These are phyloP conservation scores for Helminthosporium solani DNA, from an alignment of 2,329 filamentous ascomycete genomes.

Conservation along the genomic window DNA sequence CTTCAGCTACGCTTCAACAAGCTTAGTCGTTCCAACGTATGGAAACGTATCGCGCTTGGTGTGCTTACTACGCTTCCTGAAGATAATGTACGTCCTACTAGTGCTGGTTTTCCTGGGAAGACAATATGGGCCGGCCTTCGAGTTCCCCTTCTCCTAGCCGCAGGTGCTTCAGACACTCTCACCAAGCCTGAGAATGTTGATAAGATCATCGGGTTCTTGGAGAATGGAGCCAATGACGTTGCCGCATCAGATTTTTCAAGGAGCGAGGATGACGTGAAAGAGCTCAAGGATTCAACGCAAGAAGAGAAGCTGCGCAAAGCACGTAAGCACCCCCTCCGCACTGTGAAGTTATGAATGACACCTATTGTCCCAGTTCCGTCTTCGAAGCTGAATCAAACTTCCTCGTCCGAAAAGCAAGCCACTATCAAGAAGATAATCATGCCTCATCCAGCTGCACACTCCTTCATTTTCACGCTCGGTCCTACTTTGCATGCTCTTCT, in stretches of 20 bases:
- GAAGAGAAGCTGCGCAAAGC: not conserved
- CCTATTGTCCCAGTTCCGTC: constrained; percentile 17
- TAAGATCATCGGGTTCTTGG: constrained; percentile 58
- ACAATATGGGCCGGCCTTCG: constrained; percentile 71
- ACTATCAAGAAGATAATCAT: constrained; percentile 70
- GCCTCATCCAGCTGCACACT: constrained; percentile 77
- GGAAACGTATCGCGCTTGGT: constrained; percentile 77
- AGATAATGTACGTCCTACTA: constrained; percentile 55
- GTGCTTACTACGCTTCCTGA: constrained; percentile 55
- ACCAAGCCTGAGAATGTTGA: constrained; percentile 71
- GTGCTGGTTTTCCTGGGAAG: constrained; percentile 67
- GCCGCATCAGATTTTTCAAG: constrained; percentile 32
- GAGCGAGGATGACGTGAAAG: constrained; percentile 25
- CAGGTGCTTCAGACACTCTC: constrained; percentile 73
- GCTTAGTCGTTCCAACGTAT: constrained; percentile 80
- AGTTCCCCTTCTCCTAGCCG: constrained; percentile 75
- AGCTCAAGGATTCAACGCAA: constrained; percentile 33
- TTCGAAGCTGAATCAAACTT: constrained; percentile 12
- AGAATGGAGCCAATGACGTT: constrained; percentile 33
- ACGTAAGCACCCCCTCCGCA: constrained; percentile 2
- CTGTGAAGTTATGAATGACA: constrained; percentile 39
- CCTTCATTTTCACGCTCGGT: constrained; percentile 73
- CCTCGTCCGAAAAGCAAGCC: constrained; percentile 23
- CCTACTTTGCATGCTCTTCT: constrained; percentile 73
- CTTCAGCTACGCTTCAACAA: constrained; percentile 75